Evolutionary conservation across 805 yeast genomes (phyloP), one percentile per base, ranked within the genome.

Genomic region (Saccharomyces paradoxus): DNA sequence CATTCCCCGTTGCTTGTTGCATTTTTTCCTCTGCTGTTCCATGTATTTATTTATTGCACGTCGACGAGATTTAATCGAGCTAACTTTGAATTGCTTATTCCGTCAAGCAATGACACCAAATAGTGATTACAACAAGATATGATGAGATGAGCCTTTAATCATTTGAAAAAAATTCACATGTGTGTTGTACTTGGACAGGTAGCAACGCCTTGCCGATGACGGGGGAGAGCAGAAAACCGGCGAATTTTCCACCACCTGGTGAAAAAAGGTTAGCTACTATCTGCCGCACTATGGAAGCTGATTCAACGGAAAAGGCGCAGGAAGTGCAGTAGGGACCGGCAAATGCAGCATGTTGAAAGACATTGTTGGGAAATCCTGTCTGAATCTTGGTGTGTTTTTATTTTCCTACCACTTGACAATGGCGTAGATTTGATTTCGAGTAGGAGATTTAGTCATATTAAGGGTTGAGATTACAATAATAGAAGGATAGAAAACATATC

Each of bases 1-100:
- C 59, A 26, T 50, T 48, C 13, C 48, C 53, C 7, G 52, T 37
- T 44, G 31, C 51, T 13, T 47, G 51, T 44, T 53, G 56, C 58
- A 58, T 53, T 21, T 12, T 29, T 52, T 47, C 44, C 48, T 28
- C 50, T 26, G 30, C 29, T 37, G 44, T 5, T 17, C 44, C 44
- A 37, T 37, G 44, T 37, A 37, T 37, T 37, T 37, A 37, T 13
- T 2, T 31, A 13, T 17, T 37, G 44, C 44, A 17, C 44, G 44
- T 17, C 22, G 7, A 37, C 17, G 12, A 37, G 44, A 17, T 21
- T 8, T 24, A 37, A 17, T 9, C 24, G 22, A 37, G 13, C 13
- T 13, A 37, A 37, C 8, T 37, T 8, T 24, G 22, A 8, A 21
- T 37, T 37, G 24, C 44, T 37, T 37, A 9, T 37, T 37, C 22